These are phyloP conservation scores for Colletotrichum karsti DNA, from an alignment of 2,329 filamentous ascomycete species.

Conservation along the genomic window DNA sequence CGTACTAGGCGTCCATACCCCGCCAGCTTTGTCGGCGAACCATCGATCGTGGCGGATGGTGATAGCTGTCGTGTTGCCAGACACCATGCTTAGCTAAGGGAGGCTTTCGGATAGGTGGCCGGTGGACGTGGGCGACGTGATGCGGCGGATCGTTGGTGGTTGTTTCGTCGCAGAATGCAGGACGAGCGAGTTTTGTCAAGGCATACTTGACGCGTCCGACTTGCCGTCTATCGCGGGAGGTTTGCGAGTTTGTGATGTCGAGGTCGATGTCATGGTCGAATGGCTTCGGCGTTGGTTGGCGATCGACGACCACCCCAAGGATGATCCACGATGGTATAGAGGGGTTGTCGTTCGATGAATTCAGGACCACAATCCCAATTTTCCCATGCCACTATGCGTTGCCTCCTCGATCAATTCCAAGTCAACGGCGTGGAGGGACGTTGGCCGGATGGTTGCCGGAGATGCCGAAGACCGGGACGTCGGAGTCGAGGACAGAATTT, in stretches of 20 bases:
- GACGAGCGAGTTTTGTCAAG: no score
- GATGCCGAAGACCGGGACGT: slow-evolving; percentile 8
- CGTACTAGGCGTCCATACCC: neutral
- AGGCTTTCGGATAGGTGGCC: neutral
- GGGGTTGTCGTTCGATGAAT: slow-evolving; percentile 17
- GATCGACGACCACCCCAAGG: slow-evolving; percentile 21
- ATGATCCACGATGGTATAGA: slow-evolving; percentile 28
- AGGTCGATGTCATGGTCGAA: slow-evolving; percentile 2
- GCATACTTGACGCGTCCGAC: neutral
- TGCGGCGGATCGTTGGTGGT: no score
- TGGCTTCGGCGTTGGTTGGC: neutral
- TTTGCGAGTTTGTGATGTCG: no score
- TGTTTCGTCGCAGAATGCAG: no score
- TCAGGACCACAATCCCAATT: neutral
- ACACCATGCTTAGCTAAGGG: neutral
- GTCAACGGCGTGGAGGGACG: neutral
- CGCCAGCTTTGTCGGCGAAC: neutral
- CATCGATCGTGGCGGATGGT: neutral
- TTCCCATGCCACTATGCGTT: neutral
- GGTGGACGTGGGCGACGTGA: no score
- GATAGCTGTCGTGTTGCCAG: neutral
- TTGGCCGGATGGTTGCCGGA: slow-evolving; percentile 6
- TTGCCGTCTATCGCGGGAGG: neutral
- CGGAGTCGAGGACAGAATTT: neutral
- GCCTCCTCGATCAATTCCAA: neutral